phyloP scores from a whole-genome alignment of 2,329 filamentous ascomycete species.

The Aureobasidium sp. region DNA sequence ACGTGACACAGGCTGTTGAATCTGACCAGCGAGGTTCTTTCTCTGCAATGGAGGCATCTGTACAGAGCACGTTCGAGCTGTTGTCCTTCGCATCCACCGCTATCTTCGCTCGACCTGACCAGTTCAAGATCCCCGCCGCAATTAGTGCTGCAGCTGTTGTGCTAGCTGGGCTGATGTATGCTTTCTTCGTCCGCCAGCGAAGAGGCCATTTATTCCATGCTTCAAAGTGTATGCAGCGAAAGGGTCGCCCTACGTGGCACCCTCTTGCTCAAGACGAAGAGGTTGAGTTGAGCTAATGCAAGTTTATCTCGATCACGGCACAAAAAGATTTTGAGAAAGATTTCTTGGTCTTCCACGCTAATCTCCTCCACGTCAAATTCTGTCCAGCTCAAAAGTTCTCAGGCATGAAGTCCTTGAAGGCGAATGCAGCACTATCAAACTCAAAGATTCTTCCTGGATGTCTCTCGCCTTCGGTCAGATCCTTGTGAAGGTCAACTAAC shows the following conservation, averaged over 20 bases:
- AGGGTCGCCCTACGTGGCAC: neutral
- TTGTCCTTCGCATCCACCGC: conserved; percentile 59
- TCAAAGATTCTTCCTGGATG: neutral
- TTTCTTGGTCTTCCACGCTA: neutral
- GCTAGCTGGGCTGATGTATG: conserved; percentile 43
- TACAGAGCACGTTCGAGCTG: conserved; percentile 64
- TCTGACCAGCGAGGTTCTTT: conserved; percentile 52
- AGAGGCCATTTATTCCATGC: conserved; percentile 54
- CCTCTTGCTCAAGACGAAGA: neutral
- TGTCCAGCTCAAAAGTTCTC: neutral
- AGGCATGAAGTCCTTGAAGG: neutral
- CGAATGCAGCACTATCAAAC: neutral
- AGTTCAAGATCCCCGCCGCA: conserved; percentile 56
- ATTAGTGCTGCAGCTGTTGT: conserved; percentile 50
- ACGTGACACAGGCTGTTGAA: conserved; percentile 25
- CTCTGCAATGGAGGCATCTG: conserved; percentile 57
- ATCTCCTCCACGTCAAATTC: no score
- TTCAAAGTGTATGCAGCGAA: conserved; percentile 20
- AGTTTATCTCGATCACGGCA: neutral
- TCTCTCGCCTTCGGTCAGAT: neutral
- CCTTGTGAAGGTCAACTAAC: neutral
- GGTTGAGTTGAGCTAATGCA: neutral
- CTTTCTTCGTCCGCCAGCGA: conserved; percentile 47
- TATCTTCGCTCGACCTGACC: conserved; percentile 50
- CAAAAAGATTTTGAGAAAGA: neutral